Conservation (phyloP, 1,284 basidiomycete genomes). For the Pyrrhoderma lamaoense region DNA sequence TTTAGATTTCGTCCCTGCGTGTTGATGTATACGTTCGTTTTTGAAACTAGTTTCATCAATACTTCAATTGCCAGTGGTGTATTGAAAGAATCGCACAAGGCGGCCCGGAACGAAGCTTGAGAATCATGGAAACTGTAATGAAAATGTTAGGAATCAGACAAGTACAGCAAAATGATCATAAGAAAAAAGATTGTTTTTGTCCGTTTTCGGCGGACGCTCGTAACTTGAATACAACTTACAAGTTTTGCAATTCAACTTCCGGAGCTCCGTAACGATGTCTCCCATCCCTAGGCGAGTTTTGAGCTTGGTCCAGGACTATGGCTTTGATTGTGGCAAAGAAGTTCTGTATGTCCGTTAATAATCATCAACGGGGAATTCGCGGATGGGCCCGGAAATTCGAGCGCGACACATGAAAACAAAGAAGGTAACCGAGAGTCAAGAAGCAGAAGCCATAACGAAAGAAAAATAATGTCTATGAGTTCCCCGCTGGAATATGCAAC, state of each 20-base stretch:
- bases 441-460: constrained; percentile 14
- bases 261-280: constrained; percentile 56
- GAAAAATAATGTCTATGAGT: constrained; percentile 2
- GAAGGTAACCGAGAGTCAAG: constrained; percentile 11
- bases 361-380: background rate
- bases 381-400: background rate
- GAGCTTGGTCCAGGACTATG: constrained; percentile 51
- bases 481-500: constrained; percentile 8
- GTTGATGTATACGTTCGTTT: constrained; percentile 86
- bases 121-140: constrained; percentile 59
- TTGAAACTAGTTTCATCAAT: constrained; percentile 80
- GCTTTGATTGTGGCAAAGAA: constrained; percentile 91
- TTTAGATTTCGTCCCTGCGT: constrained; percentile 55
- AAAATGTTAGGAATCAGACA: constrained; percentile 11
- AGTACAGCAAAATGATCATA: constrained; percentile 18
- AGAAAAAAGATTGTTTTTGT: constrained; percentile 4
- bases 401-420: constrained; percentile 1
- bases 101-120: constrained; percentile 78
- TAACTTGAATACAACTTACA: constrained; percentile 35
- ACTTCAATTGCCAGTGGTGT: constrained; percentile 79
- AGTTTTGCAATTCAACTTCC: constrained; percentile 59
- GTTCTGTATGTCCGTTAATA: constrained; percentile 50
- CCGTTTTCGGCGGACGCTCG: background rate
- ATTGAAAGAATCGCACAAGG: constrained; percentile 97
- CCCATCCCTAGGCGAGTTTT: constrained; percentile 45